Evolutionary conservation across 2,329 filamentous ascomycete species (phyloP), one percentile per base, ranked within the genome.

Genomic region (Talaromyces marneffei): DNA sequence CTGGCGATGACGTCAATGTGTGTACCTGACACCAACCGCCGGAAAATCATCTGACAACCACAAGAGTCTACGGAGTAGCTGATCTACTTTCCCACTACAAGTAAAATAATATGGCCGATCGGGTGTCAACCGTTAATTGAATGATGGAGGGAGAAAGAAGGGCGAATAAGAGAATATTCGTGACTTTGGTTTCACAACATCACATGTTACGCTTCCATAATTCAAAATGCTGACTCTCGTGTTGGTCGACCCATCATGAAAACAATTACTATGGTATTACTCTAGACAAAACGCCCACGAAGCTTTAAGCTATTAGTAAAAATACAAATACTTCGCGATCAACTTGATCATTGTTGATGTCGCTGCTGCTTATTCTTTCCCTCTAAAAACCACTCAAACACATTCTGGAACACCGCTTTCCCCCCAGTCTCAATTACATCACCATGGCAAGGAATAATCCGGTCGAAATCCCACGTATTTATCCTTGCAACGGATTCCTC

Each of bases 391-490:
- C 92, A 97, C 68, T 83, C 83, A 76, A 96, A 91, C 12, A 95
- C 81, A 74, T 89, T 90, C 69, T 83, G 79, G 66, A 93, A 96
- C 16, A 90, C 79, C 10, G 82, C 83, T 80, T 95, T 96, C 9
- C 84, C 92, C 3, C 81, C 83, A 1, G 72, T 82, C 73, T 94
- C 88, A 66, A 97, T 86, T 16, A 90, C 87, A 77, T 99, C 94
- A 8, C 94, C 94, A 76, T 99, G 94, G 73, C 93, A 97, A 0
- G 93, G 92, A 63, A 99, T 87, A 56, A 97, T 81, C 40, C 87
- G 87, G 65, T 88, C 85, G 72, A 97, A 96, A 62, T 93, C 88
- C 93, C 93, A 99, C 59, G 75, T 72, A 58, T 86, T 80, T 65
- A 97, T 93, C 63, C 82, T 82, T 66, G 75, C 78, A 42, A 91